Evolutionary conservation across 257 asterid species (phyloP).

Genomic region (Marsdenia floribunda): DNA sequence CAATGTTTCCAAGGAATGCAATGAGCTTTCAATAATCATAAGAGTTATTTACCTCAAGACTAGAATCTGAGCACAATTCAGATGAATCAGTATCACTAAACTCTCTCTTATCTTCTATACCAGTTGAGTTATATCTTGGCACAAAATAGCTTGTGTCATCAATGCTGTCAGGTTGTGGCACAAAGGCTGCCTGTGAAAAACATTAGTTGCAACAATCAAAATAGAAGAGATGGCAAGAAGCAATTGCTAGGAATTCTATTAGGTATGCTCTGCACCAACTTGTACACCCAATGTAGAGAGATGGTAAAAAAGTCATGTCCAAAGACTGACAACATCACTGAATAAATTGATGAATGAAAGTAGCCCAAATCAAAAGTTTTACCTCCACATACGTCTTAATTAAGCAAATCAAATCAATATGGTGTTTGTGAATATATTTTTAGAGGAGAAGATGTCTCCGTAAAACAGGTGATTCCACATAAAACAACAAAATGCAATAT

Average conservation of each 20-base stretch:
- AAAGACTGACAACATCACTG: background rate
- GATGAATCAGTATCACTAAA: conserved; percentile 49
- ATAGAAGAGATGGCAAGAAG: background rate
- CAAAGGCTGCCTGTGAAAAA: conserved; percentile 75
- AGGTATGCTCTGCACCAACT: background rate
- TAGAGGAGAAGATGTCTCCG: background rate
- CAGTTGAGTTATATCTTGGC: conserved; percentile 57
- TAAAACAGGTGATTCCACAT: background rate
- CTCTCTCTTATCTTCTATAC: conserved; percentile 45
- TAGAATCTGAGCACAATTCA: conserved; percentile 47
- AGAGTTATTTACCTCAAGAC: background rate
- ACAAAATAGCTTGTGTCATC: conserved; percentile 94
- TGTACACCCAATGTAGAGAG: background rate
- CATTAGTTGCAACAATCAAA: conserved; percentile 5
- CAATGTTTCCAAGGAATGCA: background rate
- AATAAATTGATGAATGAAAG: background rate
- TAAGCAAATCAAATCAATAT: background rate
- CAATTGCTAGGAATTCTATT: background rate
- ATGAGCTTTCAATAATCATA: background rate
- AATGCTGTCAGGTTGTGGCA: conserved; percentile 76
- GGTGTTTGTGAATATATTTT: background rate
- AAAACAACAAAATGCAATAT: background rate
- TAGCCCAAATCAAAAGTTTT: background rate
- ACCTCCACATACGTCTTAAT: background rate
- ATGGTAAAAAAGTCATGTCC: background rate